A percentile compares a stretch with the other conserved stretches of the same genome.
phyloP scores from a whole-genome alignment of 805 yeast genomes.

The Ogataea polymorpha region DNA sequence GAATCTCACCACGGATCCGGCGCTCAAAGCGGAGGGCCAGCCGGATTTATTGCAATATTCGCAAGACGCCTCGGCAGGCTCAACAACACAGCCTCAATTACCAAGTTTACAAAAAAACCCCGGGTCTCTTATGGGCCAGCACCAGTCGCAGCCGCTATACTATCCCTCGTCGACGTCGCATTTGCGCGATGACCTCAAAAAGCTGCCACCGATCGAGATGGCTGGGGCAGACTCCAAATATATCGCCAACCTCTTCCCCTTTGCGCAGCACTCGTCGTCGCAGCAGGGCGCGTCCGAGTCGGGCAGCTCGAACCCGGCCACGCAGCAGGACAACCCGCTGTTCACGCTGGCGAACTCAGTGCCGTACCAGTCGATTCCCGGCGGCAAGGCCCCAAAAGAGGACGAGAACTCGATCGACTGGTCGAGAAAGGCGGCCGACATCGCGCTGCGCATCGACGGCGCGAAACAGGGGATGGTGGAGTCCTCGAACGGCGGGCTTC shows the following conservation, averaged over 20 bases:
- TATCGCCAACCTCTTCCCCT: conserved; percentile 15
- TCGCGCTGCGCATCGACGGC: conserved; percentile 18
- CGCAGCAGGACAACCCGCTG: conserved; percentile 26
- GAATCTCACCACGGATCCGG: conserved; percentile 16
- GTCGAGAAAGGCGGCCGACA: conserved; percentile 28
- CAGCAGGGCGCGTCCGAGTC: conserved; percentile 3
- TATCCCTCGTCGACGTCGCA: conserved; percentile 21
- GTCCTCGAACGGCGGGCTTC: conserved; percentile 8
- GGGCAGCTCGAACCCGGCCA: conserved; percentile 1
- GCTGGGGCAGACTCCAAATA: conserved; percentile 12
- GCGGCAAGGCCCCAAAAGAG: conserved; percentile 7
- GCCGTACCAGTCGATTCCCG: conserved; percentile 13
- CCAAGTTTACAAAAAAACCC: conserved; percentile 15
- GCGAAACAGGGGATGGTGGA: conserved; percentile 4
- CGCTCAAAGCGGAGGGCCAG: conserved; percentile 16
- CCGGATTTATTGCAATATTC: conserved; percentile 9
- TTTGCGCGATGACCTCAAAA: conserved; percentile 18
- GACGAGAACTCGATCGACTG: conserved; percentile 18
- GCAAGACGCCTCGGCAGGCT: conserved; percentile 5
- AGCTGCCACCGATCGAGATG: conserved; percentile 10
- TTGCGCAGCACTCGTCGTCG: conserved; percentile 14
- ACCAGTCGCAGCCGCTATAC: conserved; percentile 6
- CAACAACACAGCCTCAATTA: conserved; percentile 26
- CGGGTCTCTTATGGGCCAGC: conserved; percentile 10
- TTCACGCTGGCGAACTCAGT: conserved; percentile 32